Conservation (phyloP, 345 rosid genomes). For the Eucalyptus victrix region DNA sequence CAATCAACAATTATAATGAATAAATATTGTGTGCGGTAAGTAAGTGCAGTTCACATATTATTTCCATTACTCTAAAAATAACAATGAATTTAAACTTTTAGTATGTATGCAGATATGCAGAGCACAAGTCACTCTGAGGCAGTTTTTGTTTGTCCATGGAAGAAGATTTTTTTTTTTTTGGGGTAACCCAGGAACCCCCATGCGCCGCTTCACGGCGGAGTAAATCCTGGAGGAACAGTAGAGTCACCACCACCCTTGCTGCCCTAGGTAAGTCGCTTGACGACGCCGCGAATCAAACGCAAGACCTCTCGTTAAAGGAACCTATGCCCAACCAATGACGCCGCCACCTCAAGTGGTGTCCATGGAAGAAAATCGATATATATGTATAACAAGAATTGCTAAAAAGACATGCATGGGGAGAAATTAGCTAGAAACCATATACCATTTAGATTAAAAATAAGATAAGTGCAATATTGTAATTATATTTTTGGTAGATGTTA, state of each 20-base stretch:
- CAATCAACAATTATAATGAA: neutral
- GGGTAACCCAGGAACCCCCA: too few relatives aligned
- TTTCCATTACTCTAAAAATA: neutral
- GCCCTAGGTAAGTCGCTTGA: too few relatives aligned
- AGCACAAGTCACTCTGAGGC: accelerated
- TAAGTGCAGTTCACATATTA: neutral
- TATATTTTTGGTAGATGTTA: neutral
- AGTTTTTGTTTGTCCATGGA: neutral
- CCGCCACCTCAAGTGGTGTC: too few relatives aligned
- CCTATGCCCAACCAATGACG: too few relatives aligned
- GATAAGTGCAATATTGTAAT: accelerated
- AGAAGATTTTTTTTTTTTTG: too few relatives aligned
- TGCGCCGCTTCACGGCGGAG: too few relatives aligned
- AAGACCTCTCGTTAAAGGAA: too few relatives aligned
- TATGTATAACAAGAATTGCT: neutral
- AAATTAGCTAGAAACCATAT: neutral
- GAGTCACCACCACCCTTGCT: too few relatives aligned
- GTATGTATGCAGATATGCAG: neutral
- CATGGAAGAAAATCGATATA: too few relatives aligned
- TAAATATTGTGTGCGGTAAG: neutral
- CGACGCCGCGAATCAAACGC: too few relatives aligned
- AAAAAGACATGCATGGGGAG: neutral
- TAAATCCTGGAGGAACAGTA: too few relatives aligned
- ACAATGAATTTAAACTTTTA: neutral
- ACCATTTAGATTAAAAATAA: neutral